These are phyloP conservation scores for Didymella glomerata DNA, from an alignment of 2,329 filamentous ascomycete genomes.

Conservation along the genomic window DNA sequence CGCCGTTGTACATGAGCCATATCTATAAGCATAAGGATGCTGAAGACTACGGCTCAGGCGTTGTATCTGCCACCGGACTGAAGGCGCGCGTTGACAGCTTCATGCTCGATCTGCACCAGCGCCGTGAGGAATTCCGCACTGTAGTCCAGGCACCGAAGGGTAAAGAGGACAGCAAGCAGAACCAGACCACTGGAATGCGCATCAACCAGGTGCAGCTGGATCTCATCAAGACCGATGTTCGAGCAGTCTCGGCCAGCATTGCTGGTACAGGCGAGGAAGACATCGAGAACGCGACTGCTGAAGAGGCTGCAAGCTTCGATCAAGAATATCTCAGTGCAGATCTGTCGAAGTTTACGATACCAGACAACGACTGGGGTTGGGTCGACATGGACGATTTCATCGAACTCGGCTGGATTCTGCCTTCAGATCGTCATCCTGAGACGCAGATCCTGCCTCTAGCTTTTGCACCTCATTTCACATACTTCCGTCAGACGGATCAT, in stretches of 20 bases:
- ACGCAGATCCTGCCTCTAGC: constrained; percentile 94
- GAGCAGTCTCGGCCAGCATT: constrained; percentile 91
- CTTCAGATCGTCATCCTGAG: constrained; percentile 86
- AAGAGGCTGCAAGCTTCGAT: constrained; percentile 65
- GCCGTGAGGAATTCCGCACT: constrained; percentile 89
- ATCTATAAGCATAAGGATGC: constrained; percentile 98
- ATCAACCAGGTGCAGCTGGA: constrained; percentile 95
- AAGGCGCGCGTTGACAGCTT: constrained; percentile 97
- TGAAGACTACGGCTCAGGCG: constrained; percentile 80
- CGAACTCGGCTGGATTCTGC: constrained; percentile 94
- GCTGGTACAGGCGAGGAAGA: constrained; percentile 80
- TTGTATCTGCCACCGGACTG: constrained; percentile 91
- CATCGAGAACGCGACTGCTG: constrained; percentile 72
- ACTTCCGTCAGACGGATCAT: constrained; percentile 96
- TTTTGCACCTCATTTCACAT: constrained; percentile 93
- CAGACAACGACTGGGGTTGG: constrained; percentile 94
- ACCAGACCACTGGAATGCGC: constrained; percentile 89
- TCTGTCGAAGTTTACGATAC: constrained; percentile 90
- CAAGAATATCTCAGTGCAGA: constrained; percentile 61
- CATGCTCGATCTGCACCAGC: constrained; percentile 94
- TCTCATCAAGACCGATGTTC: constrained; percentile 87
- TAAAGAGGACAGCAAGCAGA: constrained; percentile 70
- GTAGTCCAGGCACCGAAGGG: constrained; percentile 72
- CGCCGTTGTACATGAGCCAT: constrained; percentile 92
- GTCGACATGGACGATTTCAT: constrained; percentile 99